phyloP scores from a whole-genome alignment of 192 early-diverging fungal species.

The Rhizophagus sp. region DNA sequence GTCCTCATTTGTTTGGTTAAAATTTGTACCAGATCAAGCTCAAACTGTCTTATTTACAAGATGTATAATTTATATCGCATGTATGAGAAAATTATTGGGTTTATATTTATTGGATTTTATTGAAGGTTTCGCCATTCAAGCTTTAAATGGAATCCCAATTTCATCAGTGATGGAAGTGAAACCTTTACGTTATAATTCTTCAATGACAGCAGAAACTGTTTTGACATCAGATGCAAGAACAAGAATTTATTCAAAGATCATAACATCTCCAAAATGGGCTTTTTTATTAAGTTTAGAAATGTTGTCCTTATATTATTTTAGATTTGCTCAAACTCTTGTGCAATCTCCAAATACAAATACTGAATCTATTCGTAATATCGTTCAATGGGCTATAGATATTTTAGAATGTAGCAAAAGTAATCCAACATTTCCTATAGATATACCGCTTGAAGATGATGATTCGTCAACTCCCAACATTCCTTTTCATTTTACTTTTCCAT shows the following conservation, averaged over 20 bases:
- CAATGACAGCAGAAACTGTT: not conserved
- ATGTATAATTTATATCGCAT: not conserved
- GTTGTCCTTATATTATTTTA: not conserved
- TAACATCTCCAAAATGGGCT: not conserved
- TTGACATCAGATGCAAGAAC: not conserved
- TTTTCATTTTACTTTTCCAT: not conserved
- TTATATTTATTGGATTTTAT: not conserved
- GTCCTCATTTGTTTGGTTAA: not conserved
- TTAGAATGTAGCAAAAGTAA: not conserved
- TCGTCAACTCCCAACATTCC: not conserved
- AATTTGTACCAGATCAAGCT: not conserved
- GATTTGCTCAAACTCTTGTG: not conserved
- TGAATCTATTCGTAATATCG: not conserved
- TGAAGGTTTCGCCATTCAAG: not conserved
- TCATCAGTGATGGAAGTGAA: not conserved
- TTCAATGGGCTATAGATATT: conserved; percentile 3
- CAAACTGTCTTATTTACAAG: not conserved
- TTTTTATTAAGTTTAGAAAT: conserved; percentile 4
- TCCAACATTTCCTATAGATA: not conserved
- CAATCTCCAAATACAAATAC: not conserved
- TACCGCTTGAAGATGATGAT: not conserved
- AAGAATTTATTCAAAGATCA: not conserved
- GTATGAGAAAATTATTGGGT: conserved; percentile 8
- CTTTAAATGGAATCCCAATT: conserved; percentile 1
- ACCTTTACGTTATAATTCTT: not conserved